Evolutionary conservation across 306 rosid genomes (phyloP).

Genomic region (Lablab purpureus): DNA sequence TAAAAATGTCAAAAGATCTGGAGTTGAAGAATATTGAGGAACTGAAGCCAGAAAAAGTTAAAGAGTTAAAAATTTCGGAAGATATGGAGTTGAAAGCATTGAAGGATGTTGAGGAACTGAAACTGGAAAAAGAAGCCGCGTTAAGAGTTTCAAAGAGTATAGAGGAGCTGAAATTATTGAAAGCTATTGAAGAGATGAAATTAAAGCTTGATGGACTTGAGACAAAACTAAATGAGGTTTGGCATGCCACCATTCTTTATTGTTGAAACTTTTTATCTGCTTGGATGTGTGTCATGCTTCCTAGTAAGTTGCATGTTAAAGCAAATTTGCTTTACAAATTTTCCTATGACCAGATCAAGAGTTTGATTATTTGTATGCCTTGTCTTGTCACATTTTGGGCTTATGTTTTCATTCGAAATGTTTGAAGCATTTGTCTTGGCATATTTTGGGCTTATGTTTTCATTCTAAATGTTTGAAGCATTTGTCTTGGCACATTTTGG

Average conservation of each 20-base stretch:
- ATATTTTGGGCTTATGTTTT: conserved; percentile 21
- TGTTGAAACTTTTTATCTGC: conserved; percentile 21
- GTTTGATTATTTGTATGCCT: conserved; percentile 31
- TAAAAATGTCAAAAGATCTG: conserved; percentile 17
- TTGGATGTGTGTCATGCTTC: conserved; percentile 27
- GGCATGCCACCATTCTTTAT: conserved; percentile 42
- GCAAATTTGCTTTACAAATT: conserved; percentile 20
- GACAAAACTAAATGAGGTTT: conserved; percentile 83
- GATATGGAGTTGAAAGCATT: conserved; percentile 32
- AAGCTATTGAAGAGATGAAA: conserved; percentile 81
- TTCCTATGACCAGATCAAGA: conserved; percentile 26
- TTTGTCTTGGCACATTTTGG: conserved; percentile 30
- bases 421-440: conserved; percentile 35
- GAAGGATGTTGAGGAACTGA: conserved; percentile 40
- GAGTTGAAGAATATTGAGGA: conserved; percentile 43
- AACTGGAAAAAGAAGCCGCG: conserved; percentile 40
- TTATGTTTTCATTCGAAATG: neutral
- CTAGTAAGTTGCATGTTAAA: conserved; percentile 31
- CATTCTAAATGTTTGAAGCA: conserved; percentile 23
- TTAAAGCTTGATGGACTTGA: conserved; percentile 72
- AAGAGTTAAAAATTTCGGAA: conserved; percentile 27
- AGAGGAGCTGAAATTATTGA: conserved; percentile 61
- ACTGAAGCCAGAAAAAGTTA: conserved; percentile 38
- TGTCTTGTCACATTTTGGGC: conserved; percentile 15
- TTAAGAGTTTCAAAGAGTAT: conserved; percentile 34